phyloP scores from a whole-genome alignment of 2,329 filamentous ascomycete genomes.

The Colletotrichum lupini region DNA sequence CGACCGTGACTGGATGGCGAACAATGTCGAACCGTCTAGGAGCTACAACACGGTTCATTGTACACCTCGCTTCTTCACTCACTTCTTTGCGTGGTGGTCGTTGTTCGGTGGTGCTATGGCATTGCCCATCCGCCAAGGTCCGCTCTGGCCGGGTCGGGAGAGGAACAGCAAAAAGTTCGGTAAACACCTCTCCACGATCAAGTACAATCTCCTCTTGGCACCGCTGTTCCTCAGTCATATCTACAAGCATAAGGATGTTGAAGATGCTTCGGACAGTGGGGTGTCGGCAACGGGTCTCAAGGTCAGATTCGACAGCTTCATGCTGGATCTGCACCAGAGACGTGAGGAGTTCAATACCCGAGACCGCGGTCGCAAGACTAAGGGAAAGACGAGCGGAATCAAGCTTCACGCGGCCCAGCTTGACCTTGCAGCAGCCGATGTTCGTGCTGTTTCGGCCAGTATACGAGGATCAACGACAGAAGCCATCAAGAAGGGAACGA shows the following conservation, averaged over 20 bases:
- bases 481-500: slow-evolving; percentile 73
- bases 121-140: slow-evolving; percentile 90
- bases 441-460: slow-evolving; percentile 91
- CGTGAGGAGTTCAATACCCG: slow-evolving; percentile 90
- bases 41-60: slow-evolving; percentile 98
- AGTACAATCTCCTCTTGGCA: slow-evolving; percentile 93
- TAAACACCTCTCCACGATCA: slow-evolving; percentile 96
- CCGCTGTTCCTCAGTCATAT: slow-evolving; percentile 96
- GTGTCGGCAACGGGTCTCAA: slow-evolving; percentile 97
- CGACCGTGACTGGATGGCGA: slow-evolving; percentile 85
- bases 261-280: slow-evolving; percentile 80
- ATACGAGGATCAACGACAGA: slow-evolving; percentile 84
- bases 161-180: slow-evolving; percentile 99
- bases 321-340: slow-evolving; percentile 94
- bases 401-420: slow-evolving; percentile 95
- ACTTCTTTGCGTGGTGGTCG: slow-evolving; percentile 98
- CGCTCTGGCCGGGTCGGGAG: slow-evolving; percentile 89
- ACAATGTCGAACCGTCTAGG: slow-evolving; percentile 78
- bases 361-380: slow-evolving; percentile 79
- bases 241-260: slow-evolving; percentile 97
- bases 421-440: slow-evolving; percentile 90
- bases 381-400: slow-evolving; percentile 89
- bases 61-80: slow-evolving; percentile 95
- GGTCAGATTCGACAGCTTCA: slow-evolving; percentile 94
- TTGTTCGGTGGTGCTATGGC: slow-evolving; percentile 96